A percentile compares a stretch with the other conserved stretches of the same genome.
Evolutionary conservation across 306 rosid species (phyloP).

Genomic region (Sphenostylis stenocarpa): DNA sequence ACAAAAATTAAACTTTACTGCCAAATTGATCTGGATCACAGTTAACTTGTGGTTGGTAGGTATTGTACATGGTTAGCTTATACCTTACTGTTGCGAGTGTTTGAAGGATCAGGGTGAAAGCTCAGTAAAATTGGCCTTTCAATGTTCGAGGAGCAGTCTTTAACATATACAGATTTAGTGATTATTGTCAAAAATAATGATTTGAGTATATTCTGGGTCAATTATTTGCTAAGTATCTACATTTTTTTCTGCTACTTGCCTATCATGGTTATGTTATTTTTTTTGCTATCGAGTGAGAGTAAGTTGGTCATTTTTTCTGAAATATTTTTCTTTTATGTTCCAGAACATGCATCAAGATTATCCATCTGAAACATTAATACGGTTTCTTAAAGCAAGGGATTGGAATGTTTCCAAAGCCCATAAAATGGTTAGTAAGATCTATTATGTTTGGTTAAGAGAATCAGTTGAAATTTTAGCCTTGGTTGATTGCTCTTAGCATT

Average conservation of each 20-base stretch:
- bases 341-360: constrained; percentile 91
- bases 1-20: neutral
- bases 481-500: constrained; percentile 10
- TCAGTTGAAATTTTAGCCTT: neutral
- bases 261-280: constrained; percentile 15
- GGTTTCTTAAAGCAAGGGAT: constrained; percentile 95
- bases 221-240: neutral
- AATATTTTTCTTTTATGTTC: constrained; percentile 29
- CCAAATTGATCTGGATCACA: constrained; percentile 36
- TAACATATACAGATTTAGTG: neutral
- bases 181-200: neutral
- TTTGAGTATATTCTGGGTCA: neutral
- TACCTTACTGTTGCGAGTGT: neutral
- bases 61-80: neutral
- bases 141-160: neutral
- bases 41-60: neutral
- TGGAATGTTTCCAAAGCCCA: constrained; percentile 82
- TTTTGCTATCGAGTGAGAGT: neutral
- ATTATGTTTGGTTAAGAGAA: neutral
- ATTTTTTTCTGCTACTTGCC: neutral
- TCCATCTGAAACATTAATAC: constrained; percentile 58
- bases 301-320: neutral
- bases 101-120: neutral
- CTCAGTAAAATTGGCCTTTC: neutral
- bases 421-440: constrained; percentile 69